Base-by-base conservation (phyloP, 2,329 filamentous ascomycete species). In the Geoglossum cookeanum region DNA sequence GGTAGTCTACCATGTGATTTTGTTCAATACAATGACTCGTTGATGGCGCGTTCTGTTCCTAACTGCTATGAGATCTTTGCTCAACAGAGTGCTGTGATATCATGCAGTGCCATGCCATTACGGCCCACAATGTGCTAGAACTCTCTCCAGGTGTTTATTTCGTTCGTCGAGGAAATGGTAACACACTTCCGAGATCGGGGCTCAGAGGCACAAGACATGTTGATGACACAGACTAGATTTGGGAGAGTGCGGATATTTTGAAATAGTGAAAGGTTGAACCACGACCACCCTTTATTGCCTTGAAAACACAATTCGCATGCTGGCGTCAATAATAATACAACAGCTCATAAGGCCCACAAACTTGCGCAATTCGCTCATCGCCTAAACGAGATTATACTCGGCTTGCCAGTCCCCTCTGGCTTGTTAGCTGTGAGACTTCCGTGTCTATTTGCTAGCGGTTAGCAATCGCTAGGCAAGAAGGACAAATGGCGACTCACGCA, bases 401-500 rank as follows among this genome's bases (percentile, higher is more conserved):
- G 13, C 17, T 53, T 53, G 30, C 37, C 30, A 9, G 7, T n/a
- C 15, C 15, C 44, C 22, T 49, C 45, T 5, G 56, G 32, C 57
- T 59, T 59, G 17, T 57, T 58, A 2, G 53, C 49, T n/a, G 54
- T 60, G 11, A 57, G 61, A 58, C 61, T 62, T 17, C 60, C 60
- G 47, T 62, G 59, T 9, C 61, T 62, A 55, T n/a, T 30, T 39
- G 5, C 4, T 22, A 39, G 3, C 15, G 4, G n/a, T 45, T 17
- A 44, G 45, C n/a, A 22, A 17, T 37, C 4, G 13, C 9, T 3
- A 22, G 4, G 17, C 15, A 47, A 37, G 15, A 4, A 17, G 15
- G 9, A 15, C 3, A 6, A 17, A n/a, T 13, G 32, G 51, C 52
- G 54, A 71, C 77, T 60, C 73, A 78, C 63, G 89, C 90, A 71